phyloP scores from a whole-genome alignment of 2,329 filamentous ascomycete genomes.

The Chrysoporthe cubensis region DNA sequence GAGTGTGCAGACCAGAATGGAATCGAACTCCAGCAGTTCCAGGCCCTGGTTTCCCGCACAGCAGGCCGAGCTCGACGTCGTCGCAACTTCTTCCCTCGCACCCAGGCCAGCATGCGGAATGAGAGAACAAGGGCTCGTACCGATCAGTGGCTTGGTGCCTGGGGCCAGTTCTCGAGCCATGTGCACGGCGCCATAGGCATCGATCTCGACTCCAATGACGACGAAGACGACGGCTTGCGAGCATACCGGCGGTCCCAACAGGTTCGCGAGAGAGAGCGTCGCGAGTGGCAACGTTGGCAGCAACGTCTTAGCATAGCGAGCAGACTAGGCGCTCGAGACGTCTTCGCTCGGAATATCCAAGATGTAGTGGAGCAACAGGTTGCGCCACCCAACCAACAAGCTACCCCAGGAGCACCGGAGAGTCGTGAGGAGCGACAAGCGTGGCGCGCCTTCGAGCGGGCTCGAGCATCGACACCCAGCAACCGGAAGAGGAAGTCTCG shows the following conservation, averaged over 20 bases:
- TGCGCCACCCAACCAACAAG: conserved; percentile 41
- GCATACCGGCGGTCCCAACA: conserved; percentile 58
- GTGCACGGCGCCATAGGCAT: conserved; percentile 72
- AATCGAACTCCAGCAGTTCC: conserved; percentile 41
- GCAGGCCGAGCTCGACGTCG: conserved; percentile 29
- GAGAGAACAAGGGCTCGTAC: conserved; percentile 67
- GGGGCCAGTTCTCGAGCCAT: conserved; percentile 66
- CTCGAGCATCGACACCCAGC: conserved; percentile 57
- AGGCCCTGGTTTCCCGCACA: conserved; percentile 34
- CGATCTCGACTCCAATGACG: conserved; percentile 85
- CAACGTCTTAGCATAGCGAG: conserved; percentile 81
- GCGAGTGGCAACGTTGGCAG: conserved; percentile 76
- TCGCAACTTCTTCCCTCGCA: conserved; percentile 53
- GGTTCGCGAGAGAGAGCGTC: conserved; percentile 55
- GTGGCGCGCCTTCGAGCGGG: conserved; percentile 90
- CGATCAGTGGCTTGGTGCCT: conserved; percentile 87
- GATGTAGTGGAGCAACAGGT: conserved; percentile 57
- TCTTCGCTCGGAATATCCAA: conserved; percentile 68
- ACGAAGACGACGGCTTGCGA: conserved; percentile 67
- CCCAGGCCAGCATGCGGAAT: conserved; percentile 60
- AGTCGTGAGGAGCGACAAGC: conserved; percentile 80
- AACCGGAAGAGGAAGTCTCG: conserved; percentile 74
- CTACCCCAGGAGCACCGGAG: conserved; percentile 59
- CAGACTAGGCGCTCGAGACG: conserved; percentile 73
- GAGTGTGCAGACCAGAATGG: conserved; percentile 67